These are phyloP conservation scores for Rhodamnia rubescens DNA, from an alignment of 345 rosid species.

Conservation along the genomic window DNA sequence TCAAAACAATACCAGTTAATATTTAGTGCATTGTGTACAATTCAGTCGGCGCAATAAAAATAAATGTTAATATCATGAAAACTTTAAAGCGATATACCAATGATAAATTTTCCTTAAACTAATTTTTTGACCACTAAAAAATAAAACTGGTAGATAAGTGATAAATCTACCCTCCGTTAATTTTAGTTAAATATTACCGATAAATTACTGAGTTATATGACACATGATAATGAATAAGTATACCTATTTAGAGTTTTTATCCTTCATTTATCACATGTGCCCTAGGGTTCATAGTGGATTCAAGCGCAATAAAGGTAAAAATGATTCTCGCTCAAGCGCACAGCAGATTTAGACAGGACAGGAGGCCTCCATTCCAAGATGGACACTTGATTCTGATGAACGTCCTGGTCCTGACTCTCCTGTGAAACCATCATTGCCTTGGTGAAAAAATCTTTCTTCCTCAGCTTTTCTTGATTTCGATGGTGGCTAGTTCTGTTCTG, in stretches of 20 bases:
- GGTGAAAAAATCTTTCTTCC: background rate
- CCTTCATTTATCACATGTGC: no score
- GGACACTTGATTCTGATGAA: background rate
- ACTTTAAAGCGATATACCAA: no score
- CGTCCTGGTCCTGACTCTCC: background rate
- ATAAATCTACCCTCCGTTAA: no score
- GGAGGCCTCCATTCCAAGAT: background rate
- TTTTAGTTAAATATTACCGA: no score
- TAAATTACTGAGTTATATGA: no score
- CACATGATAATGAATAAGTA: no score
- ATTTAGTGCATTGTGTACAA: background rate
- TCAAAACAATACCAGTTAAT: background rate
- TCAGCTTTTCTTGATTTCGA: background rate
- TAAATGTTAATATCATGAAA: no score
- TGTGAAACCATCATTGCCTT: background rate
- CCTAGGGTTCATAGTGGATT: background rate
- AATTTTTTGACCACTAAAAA: no score
- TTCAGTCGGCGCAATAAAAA: background rate
- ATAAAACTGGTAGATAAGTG: no score
- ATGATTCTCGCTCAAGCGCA: background rate
- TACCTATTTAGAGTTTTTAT: no score
- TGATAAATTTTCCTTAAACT: no score
- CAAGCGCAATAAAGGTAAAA: background rate
- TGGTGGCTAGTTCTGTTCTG: background rate
- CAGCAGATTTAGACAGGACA: background rate